Evolutionary conservation across 1,139 yeast species (phyloP).

Genomic region (Nakaseomyces uthaithaninus): DNA sequence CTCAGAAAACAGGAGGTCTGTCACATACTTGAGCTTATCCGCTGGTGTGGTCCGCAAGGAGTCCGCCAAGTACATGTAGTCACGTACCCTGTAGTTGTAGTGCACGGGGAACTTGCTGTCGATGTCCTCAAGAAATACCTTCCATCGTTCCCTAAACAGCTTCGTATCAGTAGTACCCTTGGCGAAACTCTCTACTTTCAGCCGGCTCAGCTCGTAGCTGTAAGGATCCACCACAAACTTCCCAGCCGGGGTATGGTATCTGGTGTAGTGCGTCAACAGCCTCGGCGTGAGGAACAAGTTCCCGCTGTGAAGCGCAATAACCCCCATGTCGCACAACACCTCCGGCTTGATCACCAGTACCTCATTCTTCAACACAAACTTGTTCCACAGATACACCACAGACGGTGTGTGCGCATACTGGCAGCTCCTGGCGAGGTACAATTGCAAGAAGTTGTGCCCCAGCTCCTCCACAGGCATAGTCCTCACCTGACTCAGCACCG

Average conservation of each 20-base stretch:
- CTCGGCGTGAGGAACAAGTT: constrained; percentile 21
- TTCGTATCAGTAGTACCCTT: constrained; percentile 17
- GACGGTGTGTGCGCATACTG: constrained; percentile 26
- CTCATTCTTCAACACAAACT: constrained; percentile 21
- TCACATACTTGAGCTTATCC: constrained; percentile 8
- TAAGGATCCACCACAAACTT: constrained; percentile 9
- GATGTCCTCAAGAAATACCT: constrained; percentile 26
- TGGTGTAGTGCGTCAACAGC: constrained; percentile 19
- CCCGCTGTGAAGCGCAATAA: constrained; percentile 19
- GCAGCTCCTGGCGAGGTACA: constrained; percentile 22
- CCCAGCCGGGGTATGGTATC: constrained; percentile 7
- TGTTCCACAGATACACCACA: constrained; percentile 27
- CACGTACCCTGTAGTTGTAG: constrained; percentile 19
- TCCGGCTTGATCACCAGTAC: constrained; percentile 20
- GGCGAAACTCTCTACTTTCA: constrained; percentile 29
- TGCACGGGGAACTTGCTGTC: constrained; percentile 18
- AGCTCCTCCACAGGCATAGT: constrained; percentile 15
- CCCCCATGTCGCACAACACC: constrained; percentile 23
- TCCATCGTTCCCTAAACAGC: constrained; percentile 28
- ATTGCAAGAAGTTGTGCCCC: constrained; percentile 23
- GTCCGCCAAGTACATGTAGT: constrained; percentile 22
- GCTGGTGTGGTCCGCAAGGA: constrained; percentile 12
- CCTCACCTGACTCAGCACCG: constrained; percentile 15
- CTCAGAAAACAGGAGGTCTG: constrained; percentile 18
- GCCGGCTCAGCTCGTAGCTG: constrained; percentile 21